These are phyloP conservation scores for Alternaria sp. DNA, from an alignment of 2,329 filamentous ascomycete species.

Conservation along the genomic window DNA sequence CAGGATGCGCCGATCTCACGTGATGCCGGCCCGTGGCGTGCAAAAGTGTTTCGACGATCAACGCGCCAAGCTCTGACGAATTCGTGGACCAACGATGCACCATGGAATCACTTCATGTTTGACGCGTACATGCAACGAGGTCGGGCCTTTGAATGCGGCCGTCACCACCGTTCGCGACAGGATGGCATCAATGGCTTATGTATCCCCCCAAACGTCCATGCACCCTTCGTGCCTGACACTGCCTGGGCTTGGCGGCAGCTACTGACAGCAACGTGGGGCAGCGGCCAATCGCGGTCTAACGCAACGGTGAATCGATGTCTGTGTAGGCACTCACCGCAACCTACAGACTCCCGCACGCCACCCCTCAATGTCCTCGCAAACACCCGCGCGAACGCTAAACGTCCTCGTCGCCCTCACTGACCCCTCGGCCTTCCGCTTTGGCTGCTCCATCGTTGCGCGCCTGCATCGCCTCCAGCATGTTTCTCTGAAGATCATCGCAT, in stretches of 20 bases:
- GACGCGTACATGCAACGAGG: neutral
- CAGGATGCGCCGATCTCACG: neutral
- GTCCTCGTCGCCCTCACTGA: constrained; percentile 72
- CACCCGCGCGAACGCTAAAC: constrained; percentile 38
- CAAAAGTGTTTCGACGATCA: neutral
- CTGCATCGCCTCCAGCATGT: constrained; percentile 73
- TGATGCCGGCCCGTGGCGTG: neutral
- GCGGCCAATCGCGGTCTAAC: constrained; percentile 34
- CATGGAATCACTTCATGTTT: neutral
- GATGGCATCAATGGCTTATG: neutral
- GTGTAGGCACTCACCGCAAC: neutral
- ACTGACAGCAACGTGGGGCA: constrained; percentile 7
- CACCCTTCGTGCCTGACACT: neutral
- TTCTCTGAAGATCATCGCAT: constrained; percentile 46
- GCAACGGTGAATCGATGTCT: constrained; percentile 7
- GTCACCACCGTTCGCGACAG: neutral
- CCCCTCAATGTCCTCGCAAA: constrained; percentile 28
- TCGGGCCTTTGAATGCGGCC: neutral
- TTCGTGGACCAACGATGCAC: neutral
- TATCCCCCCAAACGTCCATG: neutral
- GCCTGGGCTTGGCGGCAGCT: neutral
- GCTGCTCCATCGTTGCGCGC: constrained; percentile 69
- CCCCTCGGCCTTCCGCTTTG: constrained; percentile 68
- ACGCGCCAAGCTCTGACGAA: neutral
- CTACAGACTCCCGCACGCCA: constrained; percentile 10